Evolutionary conservation across 2,329 filamentous ascomycete genomes (phyloP), one percentile per base, ranked within the genome.

Genomic region (Alternaria panax): DNA sequence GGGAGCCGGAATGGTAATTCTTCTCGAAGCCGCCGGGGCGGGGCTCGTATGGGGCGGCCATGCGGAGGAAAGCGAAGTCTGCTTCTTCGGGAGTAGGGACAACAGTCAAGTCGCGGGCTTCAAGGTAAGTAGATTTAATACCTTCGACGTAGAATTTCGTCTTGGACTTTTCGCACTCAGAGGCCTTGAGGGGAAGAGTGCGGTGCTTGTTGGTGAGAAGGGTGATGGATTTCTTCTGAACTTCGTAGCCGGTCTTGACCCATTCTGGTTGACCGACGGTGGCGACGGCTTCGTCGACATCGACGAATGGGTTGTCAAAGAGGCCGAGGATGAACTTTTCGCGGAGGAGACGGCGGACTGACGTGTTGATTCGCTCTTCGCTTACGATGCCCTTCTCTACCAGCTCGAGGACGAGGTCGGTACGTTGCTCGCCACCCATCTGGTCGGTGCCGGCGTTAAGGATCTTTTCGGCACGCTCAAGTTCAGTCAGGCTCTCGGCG

Each of bases 271-370:
- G 81, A 4, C 82, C 83, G 18, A 83, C 82, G 3, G 81, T 65
- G 2, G 72, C 69, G 1, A 70, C 75, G 0, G 82, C 82, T 1
- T 71, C 75, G 1, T 80, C 79, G 1, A 76, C 74, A 57, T 86
- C 81, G 5, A 85, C 80, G 42, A 82, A 85, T 0, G 81, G 83
- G 47, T 82, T 79, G 12, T 85, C 83, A 50, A 85, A 86, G 7
- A 85, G 78, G 3, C 83, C 83, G 0, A 85, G 77, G 4, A 78
- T 51, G 63, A 85, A 85, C 67, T 85, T 86, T 60, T 86, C 83
- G 28, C 70, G 73, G 4, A 85, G 74, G 0, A 85, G 70, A 2
- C 80, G 80, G 2, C 80, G 75, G 2, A 85, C 79, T 0, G 83
- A 85, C 7, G 72, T 53, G 51, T 85, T 80, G 4, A 86, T 69